Percentiles rank a stretch among this genome's conserved stretches.
Conservation (phyloP, 2,329 filamentous ascomycete species). For the Colletotrichum sp. region DNA sequence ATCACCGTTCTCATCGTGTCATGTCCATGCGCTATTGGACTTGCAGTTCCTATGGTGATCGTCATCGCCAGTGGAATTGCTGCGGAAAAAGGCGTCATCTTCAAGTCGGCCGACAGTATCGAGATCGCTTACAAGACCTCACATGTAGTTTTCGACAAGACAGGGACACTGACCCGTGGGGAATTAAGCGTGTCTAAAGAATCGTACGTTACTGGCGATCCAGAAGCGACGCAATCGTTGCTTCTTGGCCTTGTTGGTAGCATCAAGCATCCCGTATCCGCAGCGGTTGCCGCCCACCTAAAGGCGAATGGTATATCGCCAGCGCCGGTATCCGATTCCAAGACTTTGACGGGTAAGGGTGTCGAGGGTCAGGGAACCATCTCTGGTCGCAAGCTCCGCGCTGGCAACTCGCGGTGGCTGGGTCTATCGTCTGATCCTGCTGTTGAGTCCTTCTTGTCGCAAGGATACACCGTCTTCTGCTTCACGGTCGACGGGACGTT, state of each 20-base stretch:
- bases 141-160: constrained; percentile 82
- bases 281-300: constrained; percentile 49
- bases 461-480: constrained; percentile 51
- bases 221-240: not conserved
- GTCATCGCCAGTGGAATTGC: constrained; percentile 73
- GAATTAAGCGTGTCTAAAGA: constrained; percentile 49
- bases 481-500: constrained; percentile 43
- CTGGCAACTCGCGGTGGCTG: constrained; percentile 58
- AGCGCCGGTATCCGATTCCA: constrained; percentile 31
- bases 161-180: constrained; percentile 73
- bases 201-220: constrained; percentile 27
- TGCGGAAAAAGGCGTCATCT: constrained; percentile 68
- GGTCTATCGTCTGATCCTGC: constrained; percentile 29
- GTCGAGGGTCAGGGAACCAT: constrained; percentile 37
- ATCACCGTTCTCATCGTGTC: constrained; percentile 78
- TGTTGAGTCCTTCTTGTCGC: constrained; percentile 38
- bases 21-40: constrained; percentile 79
- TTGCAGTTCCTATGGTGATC: constrained; percentile 79
- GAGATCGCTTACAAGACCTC: constrained; percentile 65
- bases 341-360: constrained; percentile 50
- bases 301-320: constrained; percentile 18
- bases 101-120: constrained; percentile 69
- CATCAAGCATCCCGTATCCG: constrained; percentile 58
- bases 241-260: constrained; percentile 33
- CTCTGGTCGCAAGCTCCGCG: constrained; percentile 37